Evolutionary conservation across 495 filamentous ascomycete species (phyloP), one percentile per base, ranked within the genome.

Genomic region (Pyronema domesticum): DNA sequence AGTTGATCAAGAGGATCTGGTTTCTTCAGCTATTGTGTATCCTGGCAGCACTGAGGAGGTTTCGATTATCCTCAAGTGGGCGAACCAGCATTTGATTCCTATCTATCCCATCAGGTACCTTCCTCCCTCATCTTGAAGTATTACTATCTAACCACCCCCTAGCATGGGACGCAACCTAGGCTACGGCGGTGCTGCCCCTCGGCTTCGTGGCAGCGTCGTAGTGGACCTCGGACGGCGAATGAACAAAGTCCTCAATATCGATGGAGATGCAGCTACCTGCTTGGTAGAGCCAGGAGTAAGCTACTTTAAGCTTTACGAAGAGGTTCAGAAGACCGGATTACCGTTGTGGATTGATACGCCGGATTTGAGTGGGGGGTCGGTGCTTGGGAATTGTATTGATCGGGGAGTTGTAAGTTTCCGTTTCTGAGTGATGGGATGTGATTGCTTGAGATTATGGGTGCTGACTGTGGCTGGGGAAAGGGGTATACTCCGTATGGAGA

Each of bases 291-390:
- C 74, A 0, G 75, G 74, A 2, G 77, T 80, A 3, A 72, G 73
- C 0, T 80, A 74, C 48, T 73, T 69, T 30, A 72, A 73, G 17
- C 61, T 79, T 17, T 75, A 78, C 54, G 67, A 72, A 15, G 70
- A 75, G 56, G 71, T 76, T 50, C 68, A 71, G 36, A 68, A 66
- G 34, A 55, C 71, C 6, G 70, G 69, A n/a, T 68, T 72, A 49
- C 73, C 72, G 46, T 65, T 78, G 5, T 78, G 75, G 75, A 70
- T 72, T 3, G 74, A 73, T 57, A 71, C 68, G 3, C 75, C 77
- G 4, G 73, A 72, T 50, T 61, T 80, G n/a, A 76, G 75, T 42
- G 74, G 77, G 62, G 77, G 76, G 3, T 76, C 73, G 13, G 72
- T 78, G 1, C 46, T 79, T 15, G 76, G 77, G 19, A 79, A 80